Evolutionary conservation across 768 basidiomycete genomes (phyloP).

Genomic region (Neoboletus magnificus): DNA sequence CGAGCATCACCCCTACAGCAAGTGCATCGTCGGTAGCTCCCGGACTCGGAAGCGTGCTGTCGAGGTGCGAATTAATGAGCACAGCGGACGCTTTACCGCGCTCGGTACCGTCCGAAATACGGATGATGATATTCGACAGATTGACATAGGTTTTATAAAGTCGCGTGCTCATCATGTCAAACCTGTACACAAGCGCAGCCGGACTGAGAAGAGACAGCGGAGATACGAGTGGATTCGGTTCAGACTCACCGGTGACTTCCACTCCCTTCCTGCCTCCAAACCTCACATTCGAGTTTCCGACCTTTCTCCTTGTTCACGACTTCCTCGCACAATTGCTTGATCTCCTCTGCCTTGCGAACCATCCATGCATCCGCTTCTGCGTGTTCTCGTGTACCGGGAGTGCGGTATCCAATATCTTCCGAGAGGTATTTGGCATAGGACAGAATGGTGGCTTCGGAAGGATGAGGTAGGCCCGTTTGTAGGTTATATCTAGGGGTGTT

Average conservation of each 20-base stretch:
- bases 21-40: conserved; percentile 89
- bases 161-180: conserved; percentile 86
- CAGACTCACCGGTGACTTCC: conserved; percentile 77
- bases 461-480: conserved; percentile 57
- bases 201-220: background rate
- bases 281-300: conserved; percentile 80
- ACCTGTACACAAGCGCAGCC: conserved; percentile 42
- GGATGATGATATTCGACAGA: conserved; percentile 86
- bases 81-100: conserved; percentile 77
- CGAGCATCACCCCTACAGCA: conserved; percentile 88
- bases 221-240: background rate
- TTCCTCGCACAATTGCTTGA: conserved; percentile 61
- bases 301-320: conserved; percentile 39
- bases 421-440: conserved; percentile 64
- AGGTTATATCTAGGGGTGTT: conserved; percentile 40
- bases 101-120: conserved; percentile 74
- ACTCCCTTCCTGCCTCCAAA: conserved; percentile 86
- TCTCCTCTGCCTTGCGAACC: conserved; percentile 56
- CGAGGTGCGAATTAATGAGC: conserved; percentile 86
- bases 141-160: conserved; percentile 85
- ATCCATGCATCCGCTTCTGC: conserved; percentile 83
- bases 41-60: conserved; percentile 85
- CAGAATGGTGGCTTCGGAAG: conserved; percentile 70
- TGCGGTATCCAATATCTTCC: conserved; percentile 86
- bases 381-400: conserved; percentile 88